A percentile compares a stretch with the other conserved stretches of the same genome.
phyloP scores from a whole-genome alignment of 345 rosid genomes.

The Eucalyptus caleyi region DNA sequence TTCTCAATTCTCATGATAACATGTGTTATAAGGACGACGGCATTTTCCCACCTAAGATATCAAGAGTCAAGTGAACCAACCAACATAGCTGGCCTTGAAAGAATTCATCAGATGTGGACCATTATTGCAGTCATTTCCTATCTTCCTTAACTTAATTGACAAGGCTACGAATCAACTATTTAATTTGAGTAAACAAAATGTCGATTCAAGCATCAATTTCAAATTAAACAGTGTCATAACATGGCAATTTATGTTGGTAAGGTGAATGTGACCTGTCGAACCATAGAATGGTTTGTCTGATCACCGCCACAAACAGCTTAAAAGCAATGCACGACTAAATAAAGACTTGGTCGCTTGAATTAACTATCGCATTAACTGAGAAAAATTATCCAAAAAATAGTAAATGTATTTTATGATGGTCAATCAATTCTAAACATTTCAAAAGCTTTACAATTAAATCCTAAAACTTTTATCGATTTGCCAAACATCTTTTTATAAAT shows the following conservation, averaged over 20 bases:
- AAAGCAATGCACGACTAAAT: background rate
- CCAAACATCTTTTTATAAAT: no score
- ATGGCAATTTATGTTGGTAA: background rate
- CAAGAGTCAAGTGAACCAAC: background rate
- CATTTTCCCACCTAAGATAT: background rate
- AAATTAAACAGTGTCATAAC: no score
- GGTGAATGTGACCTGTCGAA: background rate
- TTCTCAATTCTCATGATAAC: background rate
- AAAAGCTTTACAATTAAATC: no score
- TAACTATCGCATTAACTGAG: no score
- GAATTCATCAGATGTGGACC: background rate
- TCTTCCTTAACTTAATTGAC: background rate
- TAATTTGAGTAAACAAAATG: background rate
- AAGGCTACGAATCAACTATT: background rate
- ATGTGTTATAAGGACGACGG: background rate
- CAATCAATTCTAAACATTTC: no score
- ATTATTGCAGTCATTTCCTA: background rate
- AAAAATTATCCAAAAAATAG: no score
- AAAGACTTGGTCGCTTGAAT: background rate
- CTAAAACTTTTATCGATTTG: no score
- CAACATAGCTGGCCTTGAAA: background rate
- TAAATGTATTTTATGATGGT: accelerated
- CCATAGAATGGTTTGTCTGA: background rate
- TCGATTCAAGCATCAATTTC: background rate
- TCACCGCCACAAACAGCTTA: background rate